These are phyloP conservation scores for Psilocybe cubensis DNA, from an alignment of 768 basidiomycete species.

Conservation along the genomic window DNA sequence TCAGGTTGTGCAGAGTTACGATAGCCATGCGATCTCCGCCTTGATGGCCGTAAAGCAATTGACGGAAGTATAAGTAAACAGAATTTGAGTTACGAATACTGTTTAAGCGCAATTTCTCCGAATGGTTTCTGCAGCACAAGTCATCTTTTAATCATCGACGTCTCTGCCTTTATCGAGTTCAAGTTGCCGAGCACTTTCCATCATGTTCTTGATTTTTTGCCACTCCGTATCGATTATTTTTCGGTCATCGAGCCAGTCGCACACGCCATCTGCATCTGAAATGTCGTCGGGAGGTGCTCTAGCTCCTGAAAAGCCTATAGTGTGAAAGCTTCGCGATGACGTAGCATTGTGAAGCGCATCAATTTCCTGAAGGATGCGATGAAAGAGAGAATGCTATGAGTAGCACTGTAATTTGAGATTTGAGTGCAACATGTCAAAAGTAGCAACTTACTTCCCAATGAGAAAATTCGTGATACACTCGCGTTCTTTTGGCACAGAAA, in stretches of 20 bases:
- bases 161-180: constrained; percentile 53
- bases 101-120: not conserved
- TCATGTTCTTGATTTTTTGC: constrained; percentile 70
- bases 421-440: not conserved
- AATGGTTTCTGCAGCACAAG: not conserved
- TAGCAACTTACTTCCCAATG: constrained; percentile 78
- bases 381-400: constrained; percentile 68
- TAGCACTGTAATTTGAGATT: constrained; percentile 7
- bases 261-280: constrained; percentile 74
- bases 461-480: constrained; percentile 69
- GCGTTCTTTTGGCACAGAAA: constrained; percentile 74
- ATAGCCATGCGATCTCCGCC: not conserved
- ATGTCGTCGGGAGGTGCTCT: constrained; percentile 67
- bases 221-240: constrained; percentile 70
- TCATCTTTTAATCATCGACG: constrained; percentile 31
- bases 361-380: constrained; percentile 58
- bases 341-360: constrained; percentile 47
- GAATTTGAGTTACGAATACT: not conserved
- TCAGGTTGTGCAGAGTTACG: not conserved
- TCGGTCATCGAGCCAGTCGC: constrained; percentile 80
- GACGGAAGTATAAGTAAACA: not conserved
- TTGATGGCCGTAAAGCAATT: not conserved
- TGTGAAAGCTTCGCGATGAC: constrained; percentile 52
- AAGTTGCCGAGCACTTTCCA: constrained; percentile 72
- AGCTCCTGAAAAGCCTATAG: constrained; percentile 57